phyloP scores from a whole-genome alignment of 116 monocot genomes.

The Phalaenopsis hybrid region DNA sequence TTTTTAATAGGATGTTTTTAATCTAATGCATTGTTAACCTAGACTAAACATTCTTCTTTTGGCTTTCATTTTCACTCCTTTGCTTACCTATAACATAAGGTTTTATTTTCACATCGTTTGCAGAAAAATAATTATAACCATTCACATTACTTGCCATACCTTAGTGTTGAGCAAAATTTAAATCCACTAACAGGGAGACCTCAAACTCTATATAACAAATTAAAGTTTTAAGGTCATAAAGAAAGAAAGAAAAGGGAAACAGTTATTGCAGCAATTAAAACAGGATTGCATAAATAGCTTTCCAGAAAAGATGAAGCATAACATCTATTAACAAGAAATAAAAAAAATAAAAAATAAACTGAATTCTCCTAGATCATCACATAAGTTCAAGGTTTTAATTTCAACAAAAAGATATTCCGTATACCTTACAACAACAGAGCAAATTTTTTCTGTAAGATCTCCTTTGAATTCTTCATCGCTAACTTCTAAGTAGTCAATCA shows the following conservation, averaged over 20 bases:
- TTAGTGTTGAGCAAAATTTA: neutral
- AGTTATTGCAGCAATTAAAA: neutral
- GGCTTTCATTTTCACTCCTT: neutral
- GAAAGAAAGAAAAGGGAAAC: neutral
- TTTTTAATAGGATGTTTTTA: too few relatives aligned
- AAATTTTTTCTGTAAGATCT: constrained; percentile 92
- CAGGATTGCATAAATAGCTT: neutral
- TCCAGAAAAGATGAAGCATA: neutral
- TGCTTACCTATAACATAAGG: neutral
- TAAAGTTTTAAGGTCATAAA: neutral
- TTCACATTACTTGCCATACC: neutral
- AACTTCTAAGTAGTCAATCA: constrained; percentile 95
- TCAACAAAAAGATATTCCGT: constrained; percentile 2
- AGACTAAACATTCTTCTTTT: neutral
- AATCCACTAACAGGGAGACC: neutral
- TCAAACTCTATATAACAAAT: neutral
- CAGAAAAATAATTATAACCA: neutral
- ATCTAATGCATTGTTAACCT: too few relatives aligned
- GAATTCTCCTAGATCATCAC: neutral
- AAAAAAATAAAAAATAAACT: neutral
- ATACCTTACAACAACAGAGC: constrained; percentile 96
- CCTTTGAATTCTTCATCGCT: constrained; percentile 95
- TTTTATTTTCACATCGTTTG: neutral
- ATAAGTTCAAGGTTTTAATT: neutral
- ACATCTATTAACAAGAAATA: neutral